Evolutionary conservation across 2,329 filamentous ascomycete species (phyloP), one percentile per base, ranked within the genome.

Genomic region (Proliferodiscus dingleyae): DNA sequence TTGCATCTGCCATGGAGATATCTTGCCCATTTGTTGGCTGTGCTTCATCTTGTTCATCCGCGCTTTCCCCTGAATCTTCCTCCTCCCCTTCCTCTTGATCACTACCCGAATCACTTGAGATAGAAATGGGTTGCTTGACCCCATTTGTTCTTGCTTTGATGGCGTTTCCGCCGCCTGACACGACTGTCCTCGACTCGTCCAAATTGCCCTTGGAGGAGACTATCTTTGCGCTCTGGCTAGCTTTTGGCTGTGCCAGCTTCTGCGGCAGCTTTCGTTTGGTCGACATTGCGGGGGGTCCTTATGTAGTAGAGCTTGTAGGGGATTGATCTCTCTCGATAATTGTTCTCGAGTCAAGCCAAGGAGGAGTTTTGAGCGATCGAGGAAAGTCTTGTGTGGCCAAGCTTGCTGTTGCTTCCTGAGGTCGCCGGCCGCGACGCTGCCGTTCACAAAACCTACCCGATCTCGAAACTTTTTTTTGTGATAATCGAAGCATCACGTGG

Each of bases 241-340:
- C 68, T 11, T 71, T 68, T 0, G 80, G 80, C 48, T 73, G 67
- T 46, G 75, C 77, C 58, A 83, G 69, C 66, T 75, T 75, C 47
- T 71, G 70, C 49, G 76, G 67, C 46, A 73, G 69, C 72, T 81
- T 83, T 62, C 78, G 71, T 66, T 80, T 83, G 36, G 78, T 75
- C 50, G 78, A 78, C 74, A 81, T 80, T 50, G 50, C 7, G 15
- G 13, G 23, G 18, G 18, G 19, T 13, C 16, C 2, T 28, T 37
- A 3, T 29, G 15, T 15, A 30, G 22, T 13, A 19, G 37, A 22
- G 13, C 13, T 5, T 15, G 21, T 10, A 18, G 10, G 19, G 3
- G 13, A 19, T 7, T 10, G 18, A n/a, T n/a, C n/a, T n/a, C n/a
- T n/a, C n/a, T 37, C 19, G 34, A 13, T 37, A 37, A 10, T 37